A percentile compares a stretch with the other conserved stretches of the same genome.
Conservation (phyloP, 2,329 filamentous ascomycete species). For the Myrmaecium sp. region DNA sequence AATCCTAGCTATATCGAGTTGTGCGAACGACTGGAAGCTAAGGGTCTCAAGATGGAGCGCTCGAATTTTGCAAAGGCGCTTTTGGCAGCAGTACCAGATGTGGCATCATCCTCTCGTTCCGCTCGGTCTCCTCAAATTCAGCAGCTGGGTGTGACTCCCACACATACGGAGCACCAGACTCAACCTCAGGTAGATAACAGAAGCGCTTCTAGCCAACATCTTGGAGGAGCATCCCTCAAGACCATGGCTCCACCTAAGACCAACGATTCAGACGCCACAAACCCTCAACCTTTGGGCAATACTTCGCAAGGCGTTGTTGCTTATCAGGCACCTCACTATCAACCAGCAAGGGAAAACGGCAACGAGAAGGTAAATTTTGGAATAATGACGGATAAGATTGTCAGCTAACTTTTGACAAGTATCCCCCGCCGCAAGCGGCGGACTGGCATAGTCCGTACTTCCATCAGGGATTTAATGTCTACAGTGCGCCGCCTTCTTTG, state of each 20-base stretch:
- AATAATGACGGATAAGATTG: too few species aligned
- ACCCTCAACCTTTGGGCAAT: too few species aligned
- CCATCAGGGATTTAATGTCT: neutral
- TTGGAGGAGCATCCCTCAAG: neutral
- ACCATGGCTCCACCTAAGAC: too few species aligned
- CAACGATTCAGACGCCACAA: too few species aligned
- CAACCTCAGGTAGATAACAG: slow-evolving; percentile 6
- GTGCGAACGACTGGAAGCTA: slow-evolving; percentile 34
- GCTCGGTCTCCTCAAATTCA: too few species aligned
- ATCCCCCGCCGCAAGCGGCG: slow-evolving; percentile 1
- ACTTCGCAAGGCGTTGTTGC: too few species aligned
- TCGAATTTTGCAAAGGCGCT: slow-evolving; percentile 36
- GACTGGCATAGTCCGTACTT: slow-evolving; percentile 5
- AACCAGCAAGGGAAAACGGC: too few species aligned
- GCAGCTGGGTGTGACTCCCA: too few species aligned
- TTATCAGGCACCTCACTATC: too few species aligned
- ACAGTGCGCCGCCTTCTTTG: slow-evolving; percentile 5
- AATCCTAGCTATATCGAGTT: slow-evolving; percentile 40
- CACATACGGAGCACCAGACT: slow-evolving; percentile 6
- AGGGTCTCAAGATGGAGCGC: slow-evolving; percentile 33
- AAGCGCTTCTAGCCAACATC: neutral
- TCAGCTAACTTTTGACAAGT: too few species aligned
- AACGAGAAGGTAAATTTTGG: too few species aligned
- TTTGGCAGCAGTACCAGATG: slow-evolving; percentile 27
- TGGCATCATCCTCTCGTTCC: slow-evolving; percentile 15